These are phyloP conservation scores for Phytophthora palmivora DNA, from an alignment of 352 stramenopile genomes.

Conservation along the genomic window DNA sequence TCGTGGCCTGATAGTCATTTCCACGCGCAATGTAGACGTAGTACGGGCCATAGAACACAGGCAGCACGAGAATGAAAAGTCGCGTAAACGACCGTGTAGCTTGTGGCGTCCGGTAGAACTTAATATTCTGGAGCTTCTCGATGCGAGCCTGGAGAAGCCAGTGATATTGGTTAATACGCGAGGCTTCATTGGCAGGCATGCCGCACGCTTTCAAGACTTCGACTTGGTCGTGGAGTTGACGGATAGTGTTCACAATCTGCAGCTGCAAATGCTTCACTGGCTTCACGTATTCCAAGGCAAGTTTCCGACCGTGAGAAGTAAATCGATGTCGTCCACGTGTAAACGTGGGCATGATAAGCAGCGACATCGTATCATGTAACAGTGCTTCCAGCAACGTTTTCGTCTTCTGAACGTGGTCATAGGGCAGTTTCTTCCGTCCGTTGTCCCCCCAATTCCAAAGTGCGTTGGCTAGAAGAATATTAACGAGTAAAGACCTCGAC, in stretches of 20 bases:
- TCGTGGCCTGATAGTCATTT: constrained; percentile 57
- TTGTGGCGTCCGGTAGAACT: constrained; percentile 89
- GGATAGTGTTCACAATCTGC: constrained; percentile 65
- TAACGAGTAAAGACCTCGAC: constrained; percentile 69
- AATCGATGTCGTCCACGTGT: constrained; percentile 79
- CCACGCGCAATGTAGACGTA: constrained; percentile 83
- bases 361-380: constrained; percentile 49
- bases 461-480: constrained; percentile 81
- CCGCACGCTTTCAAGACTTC: constrained; percentile 79
- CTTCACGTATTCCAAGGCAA: constrained; percentile 50
- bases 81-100: constrained; percentile 86
- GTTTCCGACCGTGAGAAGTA: constrained; percentile 51
- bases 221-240: constrained; percentile 70
- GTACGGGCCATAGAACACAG: constrained; percentile 88
- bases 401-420: constrained; percentile 57
- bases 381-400: constrained; percentile 62
- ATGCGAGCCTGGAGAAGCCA: constrained; percentile 86
- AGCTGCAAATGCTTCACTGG: constrained; percentile 61
- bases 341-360: constrained; percentile 73
- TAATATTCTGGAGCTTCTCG: constrained; percentile 87
- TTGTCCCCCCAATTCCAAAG: constrained; percentile 85
- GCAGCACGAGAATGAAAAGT: constrained; percentile 86
- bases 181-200: constrained; percentile 84
- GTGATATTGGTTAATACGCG: constrained; percentile 90
- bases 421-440: constrained; percentile 60